Evolutionary conservation across 495 filamentous ascomycete genomes (phyloP), one percentile per base, ranked within the genome.

Genomic region (Thermochaetoides thermophila): DNA sequence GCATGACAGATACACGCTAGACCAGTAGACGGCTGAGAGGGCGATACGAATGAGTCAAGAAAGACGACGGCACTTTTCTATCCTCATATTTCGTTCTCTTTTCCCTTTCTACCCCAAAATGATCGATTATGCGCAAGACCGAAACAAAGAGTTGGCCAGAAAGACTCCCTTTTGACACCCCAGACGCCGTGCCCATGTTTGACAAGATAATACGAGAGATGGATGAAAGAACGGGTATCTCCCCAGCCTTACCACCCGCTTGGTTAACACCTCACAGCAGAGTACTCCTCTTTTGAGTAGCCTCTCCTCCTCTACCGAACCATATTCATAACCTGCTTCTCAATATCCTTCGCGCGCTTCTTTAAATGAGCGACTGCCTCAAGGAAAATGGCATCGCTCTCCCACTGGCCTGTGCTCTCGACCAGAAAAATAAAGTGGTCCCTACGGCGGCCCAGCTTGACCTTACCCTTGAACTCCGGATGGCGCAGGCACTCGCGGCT

Each of bases 381-480:
- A 27, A 96, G 50, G 68, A 96, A 94, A 32, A 96, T 64, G 52
- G 78, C 71, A 44, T 94, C 85, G 49, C 84, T 89, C 17, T 83
- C 73, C 53, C 81, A 87, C 57, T 96, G 89, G 7, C 91, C 91
- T 7, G 83, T 78, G 60, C 85, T 94, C 67, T 99, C 91, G 5
- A 99, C 64, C 35, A 71, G 75, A 67, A 84, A 99, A 57, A 99
- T 95, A 51, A 99, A 99, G 57, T 99, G 91, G 59, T 99, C 91
- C 39, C 80, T 61, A 25, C 82, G 59, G 18, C 91, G 69, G 27
- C 91, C 91, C 9, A 99, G 67, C 64, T 84, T 86, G 33, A 99
- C 91, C 66, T 91, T 96, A 37, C 68, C 80, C 46, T 89, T 70
- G 65, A 99, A 96, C 56, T 96, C 91, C 25, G 74, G 71, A 50